Conservation (phyloP, 2,329 filamentous ascomycete genomes). For the Cadophora sp. region DNA sequence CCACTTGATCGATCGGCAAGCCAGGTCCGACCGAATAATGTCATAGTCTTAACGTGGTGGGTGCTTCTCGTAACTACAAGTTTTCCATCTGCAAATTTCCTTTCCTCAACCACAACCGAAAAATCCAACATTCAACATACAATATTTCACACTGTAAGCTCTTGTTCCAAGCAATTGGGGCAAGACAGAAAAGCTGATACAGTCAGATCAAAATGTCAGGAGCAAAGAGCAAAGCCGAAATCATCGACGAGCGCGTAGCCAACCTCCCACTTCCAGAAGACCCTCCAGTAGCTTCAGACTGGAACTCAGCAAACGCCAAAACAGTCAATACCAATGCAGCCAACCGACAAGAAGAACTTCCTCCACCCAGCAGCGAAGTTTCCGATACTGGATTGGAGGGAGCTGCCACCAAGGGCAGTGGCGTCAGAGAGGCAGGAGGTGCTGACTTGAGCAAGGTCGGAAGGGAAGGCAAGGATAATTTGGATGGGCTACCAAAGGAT, state of each 20-base stretch:
- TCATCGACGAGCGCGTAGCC: constrained; percentile 71
- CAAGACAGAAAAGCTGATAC: not conserved
- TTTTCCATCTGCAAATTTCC: not conserved
- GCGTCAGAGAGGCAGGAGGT: constrained; percentile 54
- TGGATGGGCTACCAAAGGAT: constrained; percentile 64
- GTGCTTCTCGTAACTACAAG: not conserved
- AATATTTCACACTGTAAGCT: not conserved
- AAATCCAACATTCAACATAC: not conserved
- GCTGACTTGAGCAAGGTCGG: constrained; percentile 66
- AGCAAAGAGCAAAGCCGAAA: constrained; percentile 59
- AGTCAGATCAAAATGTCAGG: constrained; percentile 41
- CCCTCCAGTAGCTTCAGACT: constrained; percentile 78
- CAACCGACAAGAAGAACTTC: constrained; percentile 57
- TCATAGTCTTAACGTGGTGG: constrained; percentile 7
- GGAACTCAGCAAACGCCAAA: constrained; percentile 72
- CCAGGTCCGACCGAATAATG: not conserved
- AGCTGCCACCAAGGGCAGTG: constrained; percentile 63
- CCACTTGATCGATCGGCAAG: not conserved
- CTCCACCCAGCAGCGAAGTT: constrained; percentile 54
- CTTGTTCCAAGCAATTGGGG: not conserved
- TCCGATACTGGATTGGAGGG: constrained; percentile 61
- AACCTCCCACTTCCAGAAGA: constrained; percentile 83
- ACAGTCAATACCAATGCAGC: constrained; percentile 70
- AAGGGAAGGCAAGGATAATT: constrained; percentile 64
- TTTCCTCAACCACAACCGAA: not conserved